Percentiles rank a stretch among this genome's conserved stretches.
These are phyloP conservation scores for Clonostachys chloroleuca DNA, from an alignment of 2,329 filamentous ascomycete species.

Conservation along the genomic window DNA sequence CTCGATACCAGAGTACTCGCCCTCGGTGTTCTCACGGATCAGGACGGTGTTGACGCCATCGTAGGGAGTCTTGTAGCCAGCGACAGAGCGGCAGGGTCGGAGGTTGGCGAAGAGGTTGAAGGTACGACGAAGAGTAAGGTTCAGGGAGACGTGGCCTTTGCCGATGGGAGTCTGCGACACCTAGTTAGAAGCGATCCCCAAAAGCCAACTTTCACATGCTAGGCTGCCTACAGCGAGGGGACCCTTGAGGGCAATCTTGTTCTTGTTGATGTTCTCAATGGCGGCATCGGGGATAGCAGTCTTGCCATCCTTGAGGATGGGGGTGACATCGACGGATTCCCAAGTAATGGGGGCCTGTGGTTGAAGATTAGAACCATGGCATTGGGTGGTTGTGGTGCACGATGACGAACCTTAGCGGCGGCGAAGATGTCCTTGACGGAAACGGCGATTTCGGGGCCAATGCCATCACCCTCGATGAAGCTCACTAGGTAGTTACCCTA, in stretches of 20 bases:
- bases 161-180: conserved; percentile 75
- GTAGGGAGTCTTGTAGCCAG: conserved; percentile 97
- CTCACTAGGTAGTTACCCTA: conserved; percentile 95
- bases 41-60: conserved; percentile 95
- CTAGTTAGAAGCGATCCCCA: not conserved
- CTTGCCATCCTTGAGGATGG: conserved; percentile 89
- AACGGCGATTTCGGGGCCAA: conserved; percentile 95
- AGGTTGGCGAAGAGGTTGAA: conserved; percentile 99
- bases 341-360: conserved; percentile 82
- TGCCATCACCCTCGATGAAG: conserved; percentile 98
- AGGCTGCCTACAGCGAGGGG: conserved; percentile 74
- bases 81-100: conserved; percentile 93
- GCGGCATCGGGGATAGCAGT: conserved; percentile 90
- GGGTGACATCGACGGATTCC: conserved; percentile 96
- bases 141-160: conserved; percentile 98
- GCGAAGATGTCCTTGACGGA: conserved; percentile 99
- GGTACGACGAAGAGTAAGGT: conserved; percentile 95
- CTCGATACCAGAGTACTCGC: conserved; percentile 99
- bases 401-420: conserved; percentile 73
- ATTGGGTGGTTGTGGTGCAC: not conserved
- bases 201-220: too few species aligned
- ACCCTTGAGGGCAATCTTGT: conserved; percentile 97
- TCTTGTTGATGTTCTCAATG: conserved; percentile 89
- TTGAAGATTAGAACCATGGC: conserved; percentile 12
- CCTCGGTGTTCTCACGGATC: conserved; percentile 99